These are phyloP conservation scores for Penicillium sp. DNA, from an alignment of 2,329 filamentous ascomycete genomes.

Conservation along the genomic window DNA sequence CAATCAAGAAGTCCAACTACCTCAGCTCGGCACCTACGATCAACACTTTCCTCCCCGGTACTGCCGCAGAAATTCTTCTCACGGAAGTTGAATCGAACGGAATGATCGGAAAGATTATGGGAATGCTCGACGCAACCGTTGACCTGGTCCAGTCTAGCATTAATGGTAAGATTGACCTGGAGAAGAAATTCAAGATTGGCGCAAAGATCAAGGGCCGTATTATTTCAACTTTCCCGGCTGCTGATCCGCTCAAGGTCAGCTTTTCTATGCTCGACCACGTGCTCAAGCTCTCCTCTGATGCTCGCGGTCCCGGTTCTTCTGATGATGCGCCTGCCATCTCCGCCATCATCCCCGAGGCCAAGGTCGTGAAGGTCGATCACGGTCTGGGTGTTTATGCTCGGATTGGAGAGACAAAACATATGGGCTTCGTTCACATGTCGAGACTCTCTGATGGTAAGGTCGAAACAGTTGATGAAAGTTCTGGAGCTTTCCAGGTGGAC, in stretches of 20 bases:
- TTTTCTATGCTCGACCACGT: slow-evolving; percentile 88
- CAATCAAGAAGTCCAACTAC: slow-evolving; percentile 62
- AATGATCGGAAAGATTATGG: slow-evolving; percentile 87
- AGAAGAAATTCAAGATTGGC: slow-evolving; percentile 76
- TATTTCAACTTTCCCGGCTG: slow-evolving; percentile 79
- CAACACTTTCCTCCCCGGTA: slow-evolving; percentile 86
- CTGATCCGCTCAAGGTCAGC: slow-evolving; percentile 78
- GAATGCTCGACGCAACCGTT: slow-evolving; percentile 83
- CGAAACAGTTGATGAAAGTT: slow-evolving; percentile 72
- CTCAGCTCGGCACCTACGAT: slow-evolving; percentile 79
- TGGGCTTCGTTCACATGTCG: slow-evolving; percentile 96
- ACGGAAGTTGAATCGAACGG: slow-evolving; percentile 72
- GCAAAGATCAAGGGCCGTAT: slow-evolving; percentile 82
- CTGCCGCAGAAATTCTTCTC: slow-evolving; percentile 80
- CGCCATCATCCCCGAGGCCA: slow-evolving; percentile 72
- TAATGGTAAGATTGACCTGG: slow-evolving; percentile 66
- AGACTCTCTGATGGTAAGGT: slow-evolving; percentile 86
- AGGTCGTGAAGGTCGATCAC: slow-evolving; percentile 74
- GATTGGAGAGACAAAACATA: slow-evolving; percentile 60
- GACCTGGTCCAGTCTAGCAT: slow-evolving; percentile 87
- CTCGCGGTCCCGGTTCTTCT: slow-evolving; percentile 38
- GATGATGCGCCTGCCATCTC: slow-evolving; percentile 55
- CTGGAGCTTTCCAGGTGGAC: slow-evolving; percentile 74
- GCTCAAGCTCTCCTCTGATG: slow-evolving; percentile 54
- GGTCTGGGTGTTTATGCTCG: slow-evolving; percentile 79